Evolutionary conservation across 2,329 filamentous ascomycete species (phyloP).

Genomic region (Cladosporium sp.): DNA sequence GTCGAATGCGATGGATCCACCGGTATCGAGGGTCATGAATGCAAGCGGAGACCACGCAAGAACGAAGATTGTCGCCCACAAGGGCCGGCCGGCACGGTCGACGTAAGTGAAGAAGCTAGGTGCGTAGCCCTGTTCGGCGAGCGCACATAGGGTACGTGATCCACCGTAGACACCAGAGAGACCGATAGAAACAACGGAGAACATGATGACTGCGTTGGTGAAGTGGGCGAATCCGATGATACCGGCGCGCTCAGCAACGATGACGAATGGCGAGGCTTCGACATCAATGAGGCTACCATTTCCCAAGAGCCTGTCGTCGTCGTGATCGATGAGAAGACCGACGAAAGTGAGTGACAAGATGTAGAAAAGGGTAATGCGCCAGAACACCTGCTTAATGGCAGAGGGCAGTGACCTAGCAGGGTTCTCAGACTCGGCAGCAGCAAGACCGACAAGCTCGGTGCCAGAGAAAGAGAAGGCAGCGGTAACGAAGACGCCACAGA

Average conservation of each 20-base stretch:
- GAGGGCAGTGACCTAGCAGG: constrained; percentile 40
- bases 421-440: constrained; percentile 48
- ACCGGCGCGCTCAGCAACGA: constrained; percentile 57
- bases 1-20: constrained; percentile 59
- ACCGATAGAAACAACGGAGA: constrained; percentile 54
- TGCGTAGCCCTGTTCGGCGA: constrained; percentile 64
- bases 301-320: constrained; percentile 24
- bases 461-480: constrained; percentile 62
- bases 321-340: constrained; percentile 28
- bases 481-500: constrained; percentile 61
- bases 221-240: constrained; percentile 57
- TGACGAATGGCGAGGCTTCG: constrained; percentile 58
- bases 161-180: constrained; percentile 52
- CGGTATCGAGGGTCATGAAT: constrained; percentile 69
- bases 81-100: constrained; percentile 75
- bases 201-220: constrained; percentile 61
- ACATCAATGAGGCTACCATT: constrained; percentile 13
- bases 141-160: constrained; percentile 80
- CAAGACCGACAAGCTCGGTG: constrained; percentile 54
- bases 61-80: constrained; percentile 53
- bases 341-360: constrained; percentile 27
- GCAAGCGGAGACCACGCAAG: constrained; percentile 55
- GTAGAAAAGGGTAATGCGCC: constrained; percentile 30
- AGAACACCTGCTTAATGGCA: constrained; percentile 30
- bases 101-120: constrained; percentile 55